Conservation (phyloP, 306 rosid genomes). For the Prunus mume region DNA sequence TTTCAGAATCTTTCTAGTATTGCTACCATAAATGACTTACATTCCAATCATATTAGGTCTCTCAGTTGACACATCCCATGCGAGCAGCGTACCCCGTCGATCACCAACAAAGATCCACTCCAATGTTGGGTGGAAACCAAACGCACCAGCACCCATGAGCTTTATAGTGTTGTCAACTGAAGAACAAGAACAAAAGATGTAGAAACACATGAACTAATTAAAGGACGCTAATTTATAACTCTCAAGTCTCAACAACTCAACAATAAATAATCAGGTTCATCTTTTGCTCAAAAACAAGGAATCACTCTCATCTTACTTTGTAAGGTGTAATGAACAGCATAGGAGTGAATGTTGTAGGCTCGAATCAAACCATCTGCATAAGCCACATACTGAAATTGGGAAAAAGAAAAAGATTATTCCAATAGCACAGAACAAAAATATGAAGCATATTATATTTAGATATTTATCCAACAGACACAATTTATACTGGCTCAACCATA, state of each 20-base stretch:
- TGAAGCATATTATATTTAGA: neutral
- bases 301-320: conserved; percentile 64
- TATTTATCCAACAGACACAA: conserved; percentile 14
- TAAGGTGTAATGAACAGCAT: conserved; percentile 91
- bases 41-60: conserved; percentile 96
- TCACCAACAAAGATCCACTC: conserved; percentile 99
- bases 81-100: conserved; percentile 90
- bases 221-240: conserved; percentile 16
- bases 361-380: conserved; percentile 96
- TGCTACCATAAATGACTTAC: conserved; percentile 57
- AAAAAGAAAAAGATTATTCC: conserved; percentile 24
- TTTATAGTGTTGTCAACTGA: conserved; percentile 87
- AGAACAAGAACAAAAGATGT: conserved; percentile 25
- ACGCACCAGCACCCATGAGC: conserved; percentile 94
- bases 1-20: neutral
- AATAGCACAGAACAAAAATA: conserved; percentile 23
- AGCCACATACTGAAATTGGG: conserved; percentile 73
- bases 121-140: conserved; percentile 96
- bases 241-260: conserved; percentile 6
- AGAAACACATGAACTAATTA: conserved; percentile 7
- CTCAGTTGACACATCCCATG: conserved; percentile 98
- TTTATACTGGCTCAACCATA: neutral
- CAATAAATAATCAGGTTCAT: conserved; percentile 21
- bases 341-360: conserved; percentile 89
- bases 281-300: neutral